Conservation (phyloP, 305 asterid genomes). For the Striga hermonthica region DNA sequence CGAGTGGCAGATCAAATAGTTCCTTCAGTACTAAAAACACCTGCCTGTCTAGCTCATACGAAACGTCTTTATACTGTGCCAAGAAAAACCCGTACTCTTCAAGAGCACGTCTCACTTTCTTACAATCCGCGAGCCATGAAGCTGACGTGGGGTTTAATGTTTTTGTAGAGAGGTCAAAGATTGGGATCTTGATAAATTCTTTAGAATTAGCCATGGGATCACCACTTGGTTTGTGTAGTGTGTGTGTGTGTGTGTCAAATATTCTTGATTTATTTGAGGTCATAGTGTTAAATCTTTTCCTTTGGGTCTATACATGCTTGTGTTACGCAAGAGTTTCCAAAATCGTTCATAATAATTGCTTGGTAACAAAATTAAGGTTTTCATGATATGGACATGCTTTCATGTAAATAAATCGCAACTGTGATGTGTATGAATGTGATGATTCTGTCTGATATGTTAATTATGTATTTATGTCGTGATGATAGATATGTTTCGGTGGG, state of each 20-base stretch:
- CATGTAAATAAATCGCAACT: no score
- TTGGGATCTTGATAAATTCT: constrained; percentile 36
- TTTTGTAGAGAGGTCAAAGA: constrained; percentile 40
- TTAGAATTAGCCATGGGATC: constrained; percentile 30
- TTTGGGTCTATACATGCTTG: no score
- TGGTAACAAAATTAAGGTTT: constrained; percentile 4
- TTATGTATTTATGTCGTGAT: no score
- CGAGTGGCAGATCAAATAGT: constrained; percentile 49
- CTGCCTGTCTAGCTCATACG: constrained; percentile 33
- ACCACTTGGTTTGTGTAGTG: not conserved
- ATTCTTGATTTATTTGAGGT: no score
- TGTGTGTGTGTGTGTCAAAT: no score
- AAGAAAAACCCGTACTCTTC: constrained; percentile 60
- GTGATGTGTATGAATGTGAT: no score
- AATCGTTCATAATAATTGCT: not conserved
- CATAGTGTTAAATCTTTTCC: no score
- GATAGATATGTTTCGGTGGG: no score
- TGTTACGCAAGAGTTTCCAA: no score
- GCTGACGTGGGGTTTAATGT: constrained; percentile 30
- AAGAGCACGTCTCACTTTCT: constrained; percentile 41
- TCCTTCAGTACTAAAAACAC: constrained; percentile 41
- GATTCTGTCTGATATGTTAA: no score
- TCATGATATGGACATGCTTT: constrained; percentile 18
- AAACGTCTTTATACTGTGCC: constrained; percentile 38
- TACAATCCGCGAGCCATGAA: constrained; percentile 42